A percentile compares a stretch with the other conserved stretches of the same genome.
Conservation (phyloP, 345 rosid genomes). For the Eucalyptus dawsonii region DNA sequence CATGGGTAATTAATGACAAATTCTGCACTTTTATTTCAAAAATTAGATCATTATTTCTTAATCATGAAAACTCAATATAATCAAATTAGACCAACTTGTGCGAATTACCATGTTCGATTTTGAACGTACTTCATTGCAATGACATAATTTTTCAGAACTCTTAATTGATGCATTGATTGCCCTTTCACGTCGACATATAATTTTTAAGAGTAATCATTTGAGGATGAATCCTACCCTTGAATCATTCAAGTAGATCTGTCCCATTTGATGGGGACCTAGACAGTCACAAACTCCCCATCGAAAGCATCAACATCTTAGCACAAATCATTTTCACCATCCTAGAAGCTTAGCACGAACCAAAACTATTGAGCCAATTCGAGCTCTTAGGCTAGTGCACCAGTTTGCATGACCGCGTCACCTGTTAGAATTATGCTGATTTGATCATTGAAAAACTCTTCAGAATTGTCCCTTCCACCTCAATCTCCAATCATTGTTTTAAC, state of each 20-base stretch:
- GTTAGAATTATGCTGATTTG: background rate
- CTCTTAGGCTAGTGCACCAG: background rate
- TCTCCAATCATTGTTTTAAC: background rate
- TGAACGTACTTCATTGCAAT: accelerated
- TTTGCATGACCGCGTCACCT: accelerated
- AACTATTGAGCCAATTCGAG: accelerated
- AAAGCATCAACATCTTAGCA: background rate
- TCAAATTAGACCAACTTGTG: background rate
- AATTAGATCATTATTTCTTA: accelerated
- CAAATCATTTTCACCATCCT: background rate
- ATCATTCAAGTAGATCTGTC: background rate
- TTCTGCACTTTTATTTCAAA: background rate
- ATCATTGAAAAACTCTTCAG: background rate
- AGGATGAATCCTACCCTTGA: background rate
- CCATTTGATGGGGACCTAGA: background rate
- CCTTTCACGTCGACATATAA: background rate
- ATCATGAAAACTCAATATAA: background rate
- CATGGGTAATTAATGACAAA: background rate
- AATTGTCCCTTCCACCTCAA: background rate
- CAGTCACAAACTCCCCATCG: no score
- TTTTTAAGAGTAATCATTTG: background rate
- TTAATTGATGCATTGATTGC: background rate
- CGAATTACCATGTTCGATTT: background rate
- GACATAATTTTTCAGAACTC: background rate
- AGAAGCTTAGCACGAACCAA: background rate